phyloP scores from a whole-genome alignment of 2,329 filamentous ascomycete species.

The Fulvia fulva region DNA sequence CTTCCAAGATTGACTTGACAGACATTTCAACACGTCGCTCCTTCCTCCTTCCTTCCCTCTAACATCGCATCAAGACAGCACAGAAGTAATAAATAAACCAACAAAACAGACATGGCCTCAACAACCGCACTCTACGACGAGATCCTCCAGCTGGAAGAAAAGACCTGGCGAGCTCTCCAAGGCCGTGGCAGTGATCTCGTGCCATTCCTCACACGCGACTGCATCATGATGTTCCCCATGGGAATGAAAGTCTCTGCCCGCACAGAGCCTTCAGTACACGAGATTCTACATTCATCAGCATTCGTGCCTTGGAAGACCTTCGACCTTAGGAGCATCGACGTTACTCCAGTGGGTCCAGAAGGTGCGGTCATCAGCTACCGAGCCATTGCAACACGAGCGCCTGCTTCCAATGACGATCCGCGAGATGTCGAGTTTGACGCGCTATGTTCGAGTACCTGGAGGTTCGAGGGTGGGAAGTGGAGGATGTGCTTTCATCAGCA shows the following conservation, averaged over 20 bases:
- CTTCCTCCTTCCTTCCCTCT: neutral
- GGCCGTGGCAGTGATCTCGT: conserved; percentile 22
- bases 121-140: conserved; percentile 14
- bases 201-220: conserved; percentile 27
- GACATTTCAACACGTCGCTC: neutral
- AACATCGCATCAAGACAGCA: neutral
- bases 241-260: conserved; percentile 28
- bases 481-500: conserved; percentile 31
- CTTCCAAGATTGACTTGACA: neutral
- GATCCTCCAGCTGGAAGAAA: conserved; percentile 28
- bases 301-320: conserved; percentile 32
- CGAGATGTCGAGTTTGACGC: conserved; percentile 28
- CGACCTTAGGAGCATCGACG: conserved; percentile 26
- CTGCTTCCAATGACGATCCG: conserved; percentile 15
- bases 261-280: conserved; percentile 25
- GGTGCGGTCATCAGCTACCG: conserved; percentile 29
- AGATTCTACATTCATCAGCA: conserved; percentile 26
- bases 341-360: conserved; percentile 23
- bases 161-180: conserved; percentile 30
- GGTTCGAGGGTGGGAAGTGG: conserved; percentile 24
- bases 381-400: conserved; percentile 23
- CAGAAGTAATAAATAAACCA: neutral
- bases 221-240: conserved; percentile 27
- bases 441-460: conserved; percentile 29
- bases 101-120: conserved; percentile 9